Evolutionary conservation across 208 protist genomes (phyloP), one percentile per base, ranked within the genome.

Genomic region (Leishmania tarentolae): DNA sequence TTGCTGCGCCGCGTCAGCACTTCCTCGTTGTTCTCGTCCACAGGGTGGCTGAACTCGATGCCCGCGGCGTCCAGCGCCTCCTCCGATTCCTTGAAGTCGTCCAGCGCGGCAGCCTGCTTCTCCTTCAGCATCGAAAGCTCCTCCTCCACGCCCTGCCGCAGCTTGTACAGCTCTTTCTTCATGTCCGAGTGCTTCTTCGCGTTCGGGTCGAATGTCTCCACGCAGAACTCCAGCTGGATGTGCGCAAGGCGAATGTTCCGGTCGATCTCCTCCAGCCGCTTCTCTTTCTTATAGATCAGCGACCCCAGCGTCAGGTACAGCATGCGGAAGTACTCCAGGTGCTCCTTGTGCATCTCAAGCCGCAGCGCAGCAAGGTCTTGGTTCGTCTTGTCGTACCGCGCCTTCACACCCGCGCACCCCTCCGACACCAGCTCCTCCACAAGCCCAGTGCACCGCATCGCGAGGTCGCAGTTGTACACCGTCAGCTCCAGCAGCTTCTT

Each of bases 401-500:
- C 77, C 81, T 93, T 93, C 70, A 95, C 88, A 66, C 85, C 89
- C 28, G 81, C 85, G 85, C 92, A 93, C 70, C 90, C 87, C 85
- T 95, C 92, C 65, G 90, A 84, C 68, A 94, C 87, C 63, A 93
- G 75, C 87, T 95, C 92, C 84, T 95, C 92, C 80, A 93, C 84
- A 71, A 95, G 89, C 21, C 87, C 50, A 37, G 87, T 93, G 86
- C 88, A 90, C 40, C 88, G 86, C 66, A 95, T 83, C 61, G 88
- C 91, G 61, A 94, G 82, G 81, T 94, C 91, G 82, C 91, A 94
- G 89, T 94, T 94, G 86, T 94, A 93, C 85, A 93, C 90, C 19
- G 92, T 90, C 80, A 95, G 87, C 86, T 95, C 92, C 73, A 95
- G 82, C 79, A 95, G 87, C 85, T 95, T 95, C 90, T 95, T 95